Base-by-base conservation (phyloP, 345 rosid genomes). In the Rhodamnia argentea region DNA sequence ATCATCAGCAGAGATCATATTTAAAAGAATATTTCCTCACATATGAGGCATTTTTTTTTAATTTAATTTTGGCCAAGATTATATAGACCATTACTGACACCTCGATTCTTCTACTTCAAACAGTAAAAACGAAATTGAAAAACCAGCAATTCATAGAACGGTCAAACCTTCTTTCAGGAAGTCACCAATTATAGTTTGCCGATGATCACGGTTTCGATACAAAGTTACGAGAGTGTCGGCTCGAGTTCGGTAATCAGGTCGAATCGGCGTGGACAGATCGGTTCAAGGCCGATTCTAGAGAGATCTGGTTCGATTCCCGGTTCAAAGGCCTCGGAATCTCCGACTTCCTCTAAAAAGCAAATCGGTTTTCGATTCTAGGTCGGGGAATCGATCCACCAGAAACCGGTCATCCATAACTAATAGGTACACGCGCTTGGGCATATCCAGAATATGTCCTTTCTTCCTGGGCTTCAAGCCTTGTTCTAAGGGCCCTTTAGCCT, bases 231-330 rank as follows among this genome's bases (percentile, higher is more conserved):
- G 11, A 27, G 20, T 29, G 26, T 1, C 11, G 2, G 1, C 5
- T 14, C 11, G 1, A 27, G 0, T 62, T 62, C 5, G 8, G 0
- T 7, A 15, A 29, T 4, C 2, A 1, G 5, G 29, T 62, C 5
- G 11, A 62, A 15, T 62, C 5, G 0, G 0, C 8, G 1, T 64
- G 44, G 5, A 32, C 6, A 4, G 1, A 60, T 2, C 0, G 10
- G 20, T 23, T 56, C 26, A 55, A 27, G 9, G 20, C 4, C 2
- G 3, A 5, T 0, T 6, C 4, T 1, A 14, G 2, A 6, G 74
- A 27, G 74, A n/a, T 13, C 70, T 1, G 3, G 2, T 59, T n/a
- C 29, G 18, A 5, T n/a, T 59, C 16, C 70, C 3, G 40, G 3
- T 37, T 37, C 40, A 37, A 37, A 57, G 13, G 14, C 59, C 59